These are phyloP conservation scores for Hymenoscyphus linearis DNA, from an alignment of 2,329 filamentous ascomycete species.

Conservation along the genomic window DNA sequence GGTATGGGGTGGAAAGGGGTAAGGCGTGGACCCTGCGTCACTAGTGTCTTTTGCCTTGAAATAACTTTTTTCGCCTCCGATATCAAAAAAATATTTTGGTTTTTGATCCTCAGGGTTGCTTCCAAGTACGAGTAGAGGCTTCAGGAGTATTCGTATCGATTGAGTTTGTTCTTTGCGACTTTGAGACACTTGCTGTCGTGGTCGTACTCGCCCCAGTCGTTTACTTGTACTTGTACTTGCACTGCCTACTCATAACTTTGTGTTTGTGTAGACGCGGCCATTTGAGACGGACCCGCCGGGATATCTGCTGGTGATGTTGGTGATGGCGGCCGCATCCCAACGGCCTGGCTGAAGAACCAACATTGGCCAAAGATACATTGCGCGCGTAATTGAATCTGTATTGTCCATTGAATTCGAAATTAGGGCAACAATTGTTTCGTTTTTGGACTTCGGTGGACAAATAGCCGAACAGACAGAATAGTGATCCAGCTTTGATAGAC, in stretches of 20 bases:
- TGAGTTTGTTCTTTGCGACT: not conserved
- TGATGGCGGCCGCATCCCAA: not conserved
- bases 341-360: not conserved
- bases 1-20: not conserved
- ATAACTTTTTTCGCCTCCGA: not conserved
- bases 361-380: not conserved
- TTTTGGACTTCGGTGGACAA: not conserved
- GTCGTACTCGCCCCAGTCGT: not conserved
- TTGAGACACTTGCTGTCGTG: not conserved
- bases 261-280: not conserved
- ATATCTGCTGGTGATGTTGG: not conserved
- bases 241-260: not conserved
- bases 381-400: not conserved
- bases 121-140: not conserved
- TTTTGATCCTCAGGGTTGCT: not conserved
- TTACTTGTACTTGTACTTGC: not conserved
- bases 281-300: not conserved
- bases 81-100: not conserved
- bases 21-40: not conserved
- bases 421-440: not conserved
- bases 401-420: not conserved
- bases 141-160: not conserved
- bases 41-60: not conserved
- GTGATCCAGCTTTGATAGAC: not conserved
- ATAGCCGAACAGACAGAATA: not conserved